Evolutionary conservation across 257 asterid genomes (phyloP).

Genomic region (Nicotiana tabacum): DNA sequence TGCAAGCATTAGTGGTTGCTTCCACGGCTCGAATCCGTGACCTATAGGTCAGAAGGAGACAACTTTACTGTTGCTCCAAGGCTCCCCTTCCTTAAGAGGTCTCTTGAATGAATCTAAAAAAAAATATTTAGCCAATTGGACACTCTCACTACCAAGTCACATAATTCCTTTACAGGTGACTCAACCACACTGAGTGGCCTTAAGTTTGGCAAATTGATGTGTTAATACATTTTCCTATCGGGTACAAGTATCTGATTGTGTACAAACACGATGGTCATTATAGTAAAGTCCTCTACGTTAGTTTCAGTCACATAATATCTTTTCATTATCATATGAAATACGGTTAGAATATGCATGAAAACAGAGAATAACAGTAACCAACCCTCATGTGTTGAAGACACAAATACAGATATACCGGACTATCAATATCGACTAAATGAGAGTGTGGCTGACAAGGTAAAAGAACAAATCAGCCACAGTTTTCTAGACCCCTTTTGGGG

Average conservation of each 20-base stretch:
- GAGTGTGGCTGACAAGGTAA: no score
- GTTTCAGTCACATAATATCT: neutral
- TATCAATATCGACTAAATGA: no score
- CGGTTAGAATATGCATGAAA: neutral
- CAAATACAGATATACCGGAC: neutral
- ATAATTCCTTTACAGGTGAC: neutral
- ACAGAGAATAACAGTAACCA: neutral
- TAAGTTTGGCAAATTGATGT: neutral
- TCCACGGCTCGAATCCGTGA: no score
- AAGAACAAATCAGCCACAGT: no score
- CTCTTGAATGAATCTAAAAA: neutral
- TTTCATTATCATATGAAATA: neutral
- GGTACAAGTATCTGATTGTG: neutral
- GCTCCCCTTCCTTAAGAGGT: no score
- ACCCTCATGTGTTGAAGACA: neutral
- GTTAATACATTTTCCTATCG: neutral
- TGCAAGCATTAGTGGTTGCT: no score
- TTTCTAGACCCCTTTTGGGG: no score
- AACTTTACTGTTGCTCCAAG: no score
- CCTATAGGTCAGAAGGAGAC: no score
- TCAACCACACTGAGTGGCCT: neutral
- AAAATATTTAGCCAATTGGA: neutral
- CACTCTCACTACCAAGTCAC: neutral
- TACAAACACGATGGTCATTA: neutral
- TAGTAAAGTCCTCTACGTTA: neutral